A percentile compares a stretch with the other conserved stretches of the same genome.
Evolutionary conservation across 139 green algal genomes (phyloP).

Genomic region (Astrephomene gubernaculifera): DNA sequence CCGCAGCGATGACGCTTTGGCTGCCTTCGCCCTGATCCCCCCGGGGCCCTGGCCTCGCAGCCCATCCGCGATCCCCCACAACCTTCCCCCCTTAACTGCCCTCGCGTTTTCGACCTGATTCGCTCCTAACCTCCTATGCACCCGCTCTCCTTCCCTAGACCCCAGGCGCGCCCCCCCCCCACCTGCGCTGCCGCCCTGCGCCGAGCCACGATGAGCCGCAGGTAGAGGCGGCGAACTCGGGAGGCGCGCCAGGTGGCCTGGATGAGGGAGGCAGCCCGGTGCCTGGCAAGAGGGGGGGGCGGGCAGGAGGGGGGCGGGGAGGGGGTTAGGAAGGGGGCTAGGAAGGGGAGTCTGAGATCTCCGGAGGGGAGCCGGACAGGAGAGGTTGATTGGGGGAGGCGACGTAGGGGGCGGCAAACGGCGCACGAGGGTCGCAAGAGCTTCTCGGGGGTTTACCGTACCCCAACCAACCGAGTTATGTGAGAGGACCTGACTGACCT

Average conservation of each 20-base stretch:
- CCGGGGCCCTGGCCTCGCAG: neutral
- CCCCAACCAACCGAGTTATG: too few relatives aligned
- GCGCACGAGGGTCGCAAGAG: neutral
- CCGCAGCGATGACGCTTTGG: neutral
- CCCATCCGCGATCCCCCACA: neutral
- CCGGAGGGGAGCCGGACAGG: neutral
- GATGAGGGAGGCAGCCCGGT: neutral
- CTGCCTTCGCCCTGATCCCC: neutral
- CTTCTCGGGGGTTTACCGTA: too few relatives aligned
- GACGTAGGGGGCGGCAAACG: neutral
- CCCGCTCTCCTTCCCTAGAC: too few relatives aligned
- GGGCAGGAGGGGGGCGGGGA: neutral
- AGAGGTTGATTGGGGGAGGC: neutral
- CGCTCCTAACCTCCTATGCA: too few relatives aligned
- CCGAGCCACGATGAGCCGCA: conserved; percentile 26
- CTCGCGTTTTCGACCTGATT: too few relatives aligned
- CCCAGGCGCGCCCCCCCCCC: too few relatives aligned
- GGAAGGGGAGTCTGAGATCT: neutral
- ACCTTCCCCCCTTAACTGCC: neutral
- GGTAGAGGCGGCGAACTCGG: conserved; percentile 34
- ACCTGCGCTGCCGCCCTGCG: neutral
- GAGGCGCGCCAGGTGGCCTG: conserved; percentile 36
- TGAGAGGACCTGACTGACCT: too few relatives aligned
- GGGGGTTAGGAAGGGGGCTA: neutral
- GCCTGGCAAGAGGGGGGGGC: neutral